phyloP scores from a whole-genome alignment of 2,329 filamentous ascomycete species.

The Fragosphaeria purpurea region DNA sequence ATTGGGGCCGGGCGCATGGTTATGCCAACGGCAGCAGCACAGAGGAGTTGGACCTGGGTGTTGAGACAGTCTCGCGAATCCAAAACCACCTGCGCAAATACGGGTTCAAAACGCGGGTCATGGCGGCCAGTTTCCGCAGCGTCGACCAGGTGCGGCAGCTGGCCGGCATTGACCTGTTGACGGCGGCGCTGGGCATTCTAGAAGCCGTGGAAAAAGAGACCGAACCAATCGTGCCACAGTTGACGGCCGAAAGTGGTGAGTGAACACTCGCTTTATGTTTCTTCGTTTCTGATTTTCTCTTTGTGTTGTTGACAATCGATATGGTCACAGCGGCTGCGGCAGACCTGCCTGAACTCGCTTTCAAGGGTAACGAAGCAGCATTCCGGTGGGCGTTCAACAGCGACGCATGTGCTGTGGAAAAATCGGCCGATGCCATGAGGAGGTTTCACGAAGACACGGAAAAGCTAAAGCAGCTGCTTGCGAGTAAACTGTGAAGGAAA shows the following conservation, averaged over 20 bases:
- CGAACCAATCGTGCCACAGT: constrained; percentile 60
- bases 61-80: constrained; percentile 62
- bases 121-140: constrained; percentile 70
- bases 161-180: constrained; percentile 68
- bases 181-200: constrained; percentile 30
- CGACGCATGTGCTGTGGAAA: constrained; percentile 70
- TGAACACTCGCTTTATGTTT: no score
- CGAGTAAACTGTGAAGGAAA: not conserved
- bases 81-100: constrained; percentile 81
- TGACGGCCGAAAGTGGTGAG: constrained; percentile 45
- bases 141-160: constrained; percentile 66
- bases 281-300: no score
- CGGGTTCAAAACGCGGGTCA: constrained; percentile 70
- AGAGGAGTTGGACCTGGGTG: constrained; percentile 57
- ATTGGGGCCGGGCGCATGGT: constrained; percentile 63
- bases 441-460: constrained; percentile 68
- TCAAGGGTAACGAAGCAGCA: constrained; percentile 57
- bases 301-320: no score
- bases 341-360: constrained; percentile 57
- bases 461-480: constrained; percentile 60
- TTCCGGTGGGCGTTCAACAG: constrained; percentile 79
- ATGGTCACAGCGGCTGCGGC: constrained; percentile 25
- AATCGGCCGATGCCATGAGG: constrained; percentile 70
- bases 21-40: no score
- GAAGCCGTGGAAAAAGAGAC: constrained; percentile 62